These are phyloP conservation scores for Acer saccharum DNA, from an alignment of 345 rosid genomes.

Conservation along the genomic window DNA sequence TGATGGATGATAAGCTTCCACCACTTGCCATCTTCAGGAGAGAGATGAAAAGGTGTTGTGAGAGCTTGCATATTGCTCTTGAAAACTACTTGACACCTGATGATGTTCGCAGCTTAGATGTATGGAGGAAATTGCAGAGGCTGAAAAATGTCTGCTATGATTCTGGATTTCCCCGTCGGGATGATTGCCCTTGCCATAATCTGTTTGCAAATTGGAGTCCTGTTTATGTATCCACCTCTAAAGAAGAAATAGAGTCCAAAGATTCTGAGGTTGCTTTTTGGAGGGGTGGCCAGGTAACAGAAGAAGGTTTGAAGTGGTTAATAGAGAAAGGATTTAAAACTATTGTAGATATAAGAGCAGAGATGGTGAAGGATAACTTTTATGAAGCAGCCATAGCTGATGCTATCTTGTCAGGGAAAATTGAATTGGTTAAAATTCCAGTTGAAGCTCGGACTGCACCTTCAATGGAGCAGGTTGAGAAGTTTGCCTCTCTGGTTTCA, in stretches of 20 bases:
- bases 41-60: constrained; percentile 97
- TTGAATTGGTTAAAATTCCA: constrained; percentile 71
- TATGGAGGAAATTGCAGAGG: constrained; percentile 93
- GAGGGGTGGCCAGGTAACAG: constrained; percentile 90
- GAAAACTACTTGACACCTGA: constrained; percentile 77
- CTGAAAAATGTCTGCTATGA: constrained; percentile 93
- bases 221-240: constrained; percentile 58
- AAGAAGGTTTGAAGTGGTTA: constrained; percentile 87
- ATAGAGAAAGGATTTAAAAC: constrained; percentile 76
- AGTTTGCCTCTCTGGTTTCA: constrained; percentile 77
- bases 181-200: constrained; percentile 66
- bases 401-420: constrained; percentile 59
- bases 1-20: constrained; percentile 72
- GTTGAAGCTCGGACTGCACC: constrained; percentile 86
- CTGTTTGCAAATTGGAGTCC: constrained; percentile 85
- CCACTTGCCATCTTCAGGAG: constrained; percentile 88
- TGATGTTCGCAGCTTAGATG: constrained; percentile 61
- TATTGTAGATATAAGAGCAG: constrained; percentile 85
- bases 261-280: constrained; percentile 81
- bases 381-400: constrained; percentile 66
- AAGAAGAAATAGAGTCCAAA: constrained; percentile 46
- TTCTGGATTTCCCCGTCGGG: constrained; percentile 75
- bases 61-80: constrained; percentile 92
- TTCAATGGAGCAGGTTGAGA: constrained; percentile 86
- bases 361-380: constrained; percentile 74